phyloP scores from a whole-genome alignment of 2,329 filamentous ascomycete genomes.

The Sporothrix curviconia region DNA sequence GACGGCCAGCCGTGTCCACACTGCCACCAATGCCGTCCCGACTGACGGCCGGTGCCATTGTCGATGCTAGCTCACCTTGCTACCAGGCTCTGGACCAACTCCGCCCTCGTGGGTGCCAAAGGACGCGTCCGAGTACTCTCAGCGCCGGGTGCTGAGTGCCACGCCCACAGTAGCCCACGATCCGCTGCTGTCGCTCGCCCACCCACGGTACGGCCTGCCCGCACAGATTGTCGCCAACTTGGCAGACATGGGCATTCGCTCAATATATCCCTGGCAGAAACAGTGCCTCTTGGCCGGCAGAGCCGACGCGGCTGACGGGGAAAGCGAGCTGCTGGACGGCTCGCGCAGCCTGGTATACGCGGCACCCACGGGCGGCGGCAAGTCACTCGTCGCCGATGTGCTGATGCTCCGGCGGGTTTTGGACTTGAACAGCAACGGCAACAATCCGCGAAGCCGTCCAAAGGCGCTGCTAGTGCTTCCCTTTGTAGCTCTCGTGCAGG shows the following conservation, averaged over 20 bases:
- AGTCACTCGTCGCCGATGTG: slow-evolving; percentile 67
- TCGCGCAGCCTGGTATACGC: slow-evolving; percentile 70
- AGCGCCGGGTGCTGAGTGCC: slow-evolving; percentile 44
- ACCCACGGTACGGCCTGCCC: slow-evolving; percentile 59
- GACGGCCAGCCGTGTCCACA: not conserved
- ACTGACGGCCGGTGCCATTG: slow-evolving; percentile 24
- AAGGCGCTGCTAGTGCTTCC: slow-evolving; percentile 69
- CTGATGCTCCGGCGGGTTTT: slow-evolving; percentile 67
- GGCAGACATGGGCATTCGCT: slow-evolving; percentile 57
- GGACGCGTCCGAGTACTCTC: slow-evolving; percentile 47
- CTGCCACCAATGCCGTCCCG: slow-evolving; percentile 15
- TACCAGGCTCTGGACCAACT: not conserved
- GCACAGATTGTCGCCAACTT: slow-evolving; percentile 57
- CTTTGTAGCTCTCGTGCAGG: slow-evolving; percentile 73
- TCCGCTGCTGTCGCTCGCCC: slow-evolving; percentile 53
- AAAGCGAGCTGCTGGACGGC: slow-evolving; percentile 54
- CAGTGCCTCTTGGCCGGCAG: slow-evolving; percentile 63
- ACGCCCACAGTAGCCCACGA: slow-evolving; percentile 49
- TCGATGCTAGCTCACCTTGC: not conserved
- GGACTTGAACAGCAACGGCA: slow-evolving; percentile 41
- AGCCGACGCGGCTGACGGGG: slow-evolving; percentile 41
- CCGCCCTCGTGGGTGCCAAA: slow-evolving; percentile 35
- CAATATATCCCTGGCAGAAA: slow-evolving; percentile 75
- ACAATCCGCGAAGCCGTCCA: slow-evolving; percentile 25
- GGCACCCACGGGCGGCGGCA: slow-evolving; percentile 71